Percentiles rank a stretch among this genome's conserved stretches.
phyloP scores from a whole-genome alignment of 2,329 filamentous ascomycete genomes.

The Ophiostoma novo-ulmi region DNA sequence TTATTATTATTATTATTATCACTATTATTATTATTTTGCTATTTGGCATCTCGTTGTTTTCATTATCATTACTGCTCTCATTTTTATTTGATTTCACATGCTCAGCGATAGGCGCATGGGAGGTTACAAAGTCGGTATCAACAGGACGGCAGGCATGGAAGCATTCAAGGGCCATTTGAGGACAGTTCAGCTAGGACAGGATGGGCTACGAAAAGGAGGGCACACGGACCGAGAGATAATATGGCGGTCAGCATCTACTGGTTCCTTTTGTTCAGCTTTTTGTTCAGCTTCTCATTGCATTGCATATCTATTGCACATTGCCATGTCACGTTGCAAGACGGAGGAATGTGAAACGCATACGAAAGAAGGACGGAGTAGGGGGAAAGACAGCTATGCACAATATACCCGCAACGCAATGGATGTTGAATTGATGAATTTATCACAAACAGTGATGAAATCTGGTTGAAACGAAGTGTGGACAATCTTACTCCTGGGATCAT shows the following conservation, averaged over 20 bases:
- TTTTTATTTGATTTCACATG: neutral
- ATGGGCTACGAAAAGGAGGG: too few relatives aligned
- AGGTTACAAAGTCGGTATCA: neutral
- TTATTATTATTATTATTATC: neutral
- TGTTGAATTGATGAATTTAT: too few relatives aligned
- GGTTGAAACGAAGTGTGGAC: neutral
- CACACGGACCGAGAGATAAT: neutral
- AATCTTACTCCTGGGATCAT: neutral
- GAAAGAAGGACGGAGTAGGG: too few relatives aligned
- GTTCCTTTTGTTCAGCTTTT: neutral
- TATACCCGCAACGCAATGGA: neutral
- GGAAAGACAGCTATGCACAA: neutral
- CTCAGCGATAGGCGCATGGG: neutral
- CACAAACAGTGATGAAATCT: too few relatives aligned
- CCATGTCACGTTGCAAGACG: neutral
- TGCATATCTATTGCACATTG: too few relatives aligned
- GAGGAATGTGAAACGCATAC: neutral
- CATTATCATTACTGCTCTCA: neutral
- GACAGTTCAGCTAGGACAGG: neutral
- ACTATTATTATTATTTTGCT: neutral
- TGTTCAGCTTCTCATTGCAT: neutral
- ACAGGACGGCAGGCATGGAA: neutral
- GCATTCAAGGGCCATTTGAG: neutral
- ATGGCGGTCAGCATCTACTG: neutral
- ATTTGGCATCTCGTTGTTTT: neutral